These are phyloP conservation scores for Cladosporium colombiae DNA, from an alignment of 2,329 filamentous ascomycete species.

Conservation along the genomic window DNA sequence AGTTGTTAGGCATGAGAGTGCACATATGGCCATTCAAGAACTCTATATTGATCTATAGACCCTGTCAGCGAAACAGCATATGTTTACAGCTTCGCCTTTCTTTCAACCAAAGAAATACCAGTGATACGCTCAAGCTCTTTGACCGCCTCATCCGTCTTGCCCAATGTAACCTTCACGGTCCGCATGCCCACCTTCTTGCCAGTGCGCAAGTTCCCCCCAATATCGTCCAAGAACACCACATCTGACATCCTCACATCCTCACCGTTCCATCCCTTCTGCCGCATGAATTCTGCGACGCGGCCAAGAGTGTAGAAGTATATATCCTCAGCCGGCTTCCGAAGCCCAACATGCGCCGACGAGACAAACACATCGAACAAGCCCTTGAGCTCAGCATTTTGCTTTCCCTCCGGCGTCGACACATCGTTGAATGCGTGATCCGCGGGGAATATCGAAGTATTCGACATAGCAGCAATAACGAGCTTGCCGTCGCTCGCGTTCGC, in stretches of 20 bases:
- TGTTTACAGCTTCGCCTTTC: slow-evolving; percentile 27
- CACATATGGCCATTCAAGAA: background rate
- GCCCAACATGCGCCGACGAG: slow-evolving; percentile 79
- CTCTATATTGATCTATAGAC: background rate
- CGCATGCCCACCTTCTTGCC: slow-evolving; percentile 72
- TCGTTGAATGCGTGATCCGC: slow-evolving; percentile 67
- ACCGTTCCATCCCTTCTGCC: slow-evolving; percentile 54
- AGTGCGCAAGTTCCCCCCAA: slow-evolving; percentile 87
- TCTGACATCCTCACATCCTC: slow-evolving; percentile 62
- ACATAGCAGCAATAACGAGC: slow-evolving; percentile 78
- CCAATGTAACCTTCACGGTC: slow-evolving; percentile 83
- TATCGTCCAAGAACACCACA: slow-evolving; percentile 87
- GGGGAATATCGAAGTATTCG: slow-evolving; percentile 88
- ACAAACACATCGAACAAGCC: slow-evolving; percentile 83
- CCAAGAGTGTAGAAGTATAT: slow-evolving; percentile 77
- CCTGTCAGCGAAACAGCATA: background rate
- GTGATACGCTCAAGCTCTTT: slow-evolving; percentile 75
- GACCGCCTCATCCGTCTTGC: slow-evolving; percentile 77
- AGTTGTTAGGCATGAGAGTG: background rate
- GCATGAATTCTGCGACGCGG: slow-evolving; percentile 64
- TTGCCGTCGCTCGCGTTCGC: slow-evolving; percentile 38
- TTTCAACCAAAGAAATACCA: slow-evolving; percentile 61
- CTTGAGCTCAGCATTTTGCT: slow-evolving; percentile 55
- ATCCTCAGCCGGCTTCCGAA: slow-evolving; percentile 80
- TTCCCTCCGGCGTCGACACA: slow-evolving; percentile 43